Evolutionary conservation across 2,329 filamentous ascomycete genomes (phyloP), one percentile per base, ranked within the genome.

Genomic region (Claviceps sorghi): DNA sequence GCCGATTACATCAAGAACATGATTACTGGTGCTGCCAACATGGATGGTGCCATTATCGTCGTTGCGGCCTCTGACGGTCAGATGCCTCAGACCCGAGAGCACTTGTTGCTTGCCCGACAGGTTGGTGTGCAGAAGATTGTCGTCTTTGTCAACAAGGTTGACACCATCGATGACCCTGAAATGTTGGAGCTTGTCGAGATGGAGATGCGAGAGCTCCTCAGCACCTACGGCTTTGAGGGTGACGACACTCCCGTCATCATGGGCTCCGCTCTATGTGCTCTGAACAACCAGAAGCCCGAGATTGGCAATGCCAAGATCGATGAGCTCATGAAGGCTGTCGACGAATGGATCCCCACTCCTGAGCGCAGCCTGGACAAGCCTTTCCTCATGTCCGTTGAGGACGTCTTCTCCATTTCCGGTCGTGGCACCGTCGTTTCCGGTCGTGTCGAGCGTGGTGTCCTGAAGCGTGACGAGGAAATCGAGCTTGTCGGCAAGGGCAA

Each of bases 1-100:
- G 93, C 93, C 73, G 93, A 98, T 88, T 98, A 98, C 80, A 97
- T 98, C 78, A 98, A 98, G 83, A 98, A 98, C 84, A 98, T 98
- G 93, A 98, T 98, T 72, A 98, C 93, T 61, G 93, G 93, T 83
- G 90, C 93, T 58, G 91, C 94, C 65, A 95, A 89, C 78, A 98
- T 98, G 93, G 93, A 98, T 65, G 93, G 93, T 65, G 91, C 93
- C 65, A 91, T 98, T 68, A 96, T 98, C 65, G 93, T 98, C 60
- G 94, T 98, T 63, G 94, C 94, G 62, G 93, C 93, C 61, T 95
- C 89, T 40, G 93, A 98, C 69, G 93, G 93, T 68, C 94, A 98
- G 77, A 98, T 98, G 93, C 93, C 93, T 65, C 94, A 98, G 81
- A 98, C 93, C 60, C 82, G 93, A 73, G 93, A 98, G 77, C 93